Evolutionary conservation across 1,139 yeast genomes (phyloP).

Genomic region (Pichia sp.): DNA sequence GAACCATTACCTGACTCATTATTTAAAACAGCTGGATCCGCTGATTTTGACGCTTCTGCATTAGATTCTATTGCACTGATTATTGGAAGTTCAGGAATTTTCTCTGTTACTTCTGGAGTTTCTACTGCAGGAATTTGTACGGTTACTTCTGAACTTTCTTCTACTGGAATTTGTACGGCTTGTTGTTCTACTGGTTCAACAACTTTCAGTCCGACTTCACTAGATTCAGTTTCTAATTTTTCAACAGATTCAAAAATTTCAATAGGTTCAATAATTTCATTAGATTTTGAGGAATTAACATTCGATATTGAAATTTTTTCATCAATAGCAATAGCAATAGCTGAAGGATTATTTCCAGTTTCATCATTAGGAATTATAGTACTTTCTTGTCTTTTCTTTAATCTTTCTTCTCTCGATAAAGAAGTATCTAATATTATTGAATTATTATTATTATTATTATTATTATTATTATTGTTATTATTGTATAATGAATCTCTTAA

Average conservation of each 20-base stretch:
- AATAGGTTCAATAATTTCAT: neutral
- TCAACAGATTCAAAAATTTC: neutral
- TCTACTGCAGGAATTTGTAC: neutral
- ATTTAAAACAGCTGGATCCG: too few relatives aligned
- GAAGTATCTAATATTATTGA: conserved; percentile 15
- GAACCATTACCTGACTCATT: neutral
- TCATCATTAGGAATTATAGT: neutral
- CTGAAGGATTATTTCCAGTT: neutral
- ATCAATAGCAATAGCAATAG: neutral
- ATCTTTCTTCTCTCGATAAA: conserved; percentile 38
- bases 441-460: conserved; percentile 11
- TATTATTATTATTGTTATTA: neutral
- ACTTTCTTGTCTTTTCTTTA: conserved; percentile 30
- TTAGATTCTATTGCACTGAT: too few relatives aligned
- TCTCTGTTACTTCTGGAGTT: neutral
- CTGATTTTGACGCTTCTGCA: too few relatives aligned
- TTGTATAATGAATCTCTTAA: conserved; percentile 33
- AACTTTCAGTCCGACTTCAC: neutral
- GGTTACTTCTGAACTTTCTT: neutral
- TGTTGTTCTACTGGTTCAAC: neutral
- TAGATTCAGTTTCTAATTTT: neutral
- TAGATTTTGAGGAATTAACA: neutral
- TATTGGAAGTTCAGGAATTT: too few relatives aligned
- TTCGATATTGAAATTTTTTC: too few relatives aligned
- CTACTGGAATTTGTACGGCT: neutral